Evolutionary conservation across 371 early-diverging fungal species (phyloP), one percentile per base, ranked within the genome.

Genomic region (Saksenaea vasiformis): DNA sequence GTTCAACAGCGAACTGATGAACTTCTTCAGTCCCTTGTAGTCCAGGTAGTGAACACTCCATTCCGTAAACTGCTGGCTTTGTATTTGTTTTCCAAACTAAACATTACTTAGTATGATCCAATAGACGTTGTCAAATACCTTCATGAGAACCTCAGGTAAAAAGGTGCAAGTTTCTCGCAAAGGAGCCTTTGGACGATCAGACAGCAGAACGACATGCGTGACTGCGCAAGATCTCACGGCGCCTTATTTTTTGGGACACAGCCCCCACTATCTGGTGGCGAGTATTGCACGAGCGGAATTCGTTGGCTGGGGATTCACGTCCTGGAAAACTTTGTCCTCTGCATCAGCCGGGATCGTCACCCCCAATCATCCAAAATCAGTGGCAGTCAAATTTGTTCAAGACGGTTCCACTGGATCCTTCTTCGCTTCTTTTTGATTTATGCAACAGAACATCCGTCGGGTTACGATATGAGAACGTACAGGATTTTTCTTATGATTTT

Each of bases 31-130:
- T 26, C 89, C 95, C 78, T 96, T 96, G 79, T 93, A 93, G 83
- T 92, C 94, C 80, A 97, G 84, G 72, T 95, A 95, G 73, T 95
- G 94, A 58, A 85, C 85, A 55, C 92, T 89, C 96, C 96, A 96
- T 83, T 96, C 96, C 56, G 92, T 84, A 62, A 90, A 85, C 69
- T 91, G 92, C 71, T 94, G 94, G 66, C 88, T 88, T 80, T 93
- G 93, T 65, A 97, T 95, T 78, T 92, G 93, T 80, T 97, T 97
- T 78, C 97, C 97, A 79, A 97, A 97, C 95, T 97, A 80, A 5
- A 34, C 14, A 22, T 7, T 27, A 22, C 19, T 47, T 10, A 47
- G 51, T 47, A 47, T 22, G 9, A 47, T 17, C 19, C 22, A 10
- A 5, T 19, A 5, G 10, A 47, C 10, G 19, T 47, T 22, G 0